Evolutionary conservation across 306 rosid species (phyloP).

Genomic region (Psophocarpus tetragonolobus): DNA sequence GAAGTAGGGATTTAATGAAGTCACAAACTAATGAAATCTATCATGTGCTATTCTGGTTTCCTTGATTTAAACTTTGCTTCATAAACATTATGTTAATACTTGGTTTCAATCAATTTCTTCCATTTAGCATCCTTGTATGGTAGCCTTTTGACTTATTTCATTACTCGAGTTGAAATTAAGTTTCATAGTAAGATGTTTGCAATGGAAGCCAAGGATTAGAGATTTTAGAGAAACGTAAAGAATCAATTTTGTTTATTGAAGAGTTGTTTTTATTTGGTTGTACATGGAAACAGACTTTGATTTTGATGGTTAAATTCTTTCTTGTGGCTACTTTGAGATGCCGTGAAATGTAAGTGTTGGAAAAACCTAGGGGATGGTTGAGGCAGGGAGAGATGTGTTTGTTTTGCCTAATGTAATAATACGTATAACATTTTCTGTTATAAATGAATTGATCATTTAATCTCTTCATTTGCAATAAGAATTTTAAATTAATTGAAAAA

Average conservation of each 20-base stretch:
- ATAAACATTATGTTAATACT: neutral
- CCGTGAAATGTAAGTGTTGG: neutral
- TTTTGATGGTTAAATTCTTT: neutral
- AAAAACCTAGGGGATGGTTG: neutral
- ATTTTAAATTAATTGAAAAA: neutral
- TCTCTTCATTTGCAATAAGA: neutral
- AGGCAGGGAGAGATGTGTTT: neutral
- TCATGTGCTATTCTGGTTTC: neutral
- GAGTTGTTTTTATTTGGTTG: neutral
- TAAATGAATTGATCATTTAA: slow-evolving; percentile 1
- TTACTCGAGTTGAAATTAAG: neutral
- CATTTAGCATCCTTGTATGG: neutral
- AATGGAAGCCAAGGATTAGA: neutral
- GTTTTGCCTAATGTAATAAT: slow-evolving; percentile 7
- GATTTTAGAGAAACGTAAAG: neutral
- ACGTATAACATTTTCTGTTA: neutral
- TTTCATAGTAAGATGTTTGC: neutral
- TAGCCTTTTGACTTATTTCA: neutral
- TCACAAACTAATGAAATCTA: neutral
- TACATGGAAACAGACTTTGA: neutral
- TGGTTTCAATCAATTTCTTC: neutral
- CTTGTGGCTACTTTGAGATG: neutral
- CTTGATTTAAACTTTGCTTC: neutral
- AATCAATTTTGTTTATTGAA: neutral
- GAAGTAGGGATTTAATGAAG: neutral